Percentiles rank a stretch among this genome's conserved stretches.
These are phyloP conservation scores for Chytriomyces confervae DNA, from an alignment of 192 early-diverging fungal genomes.

Conservation along the genomic window DNA sequence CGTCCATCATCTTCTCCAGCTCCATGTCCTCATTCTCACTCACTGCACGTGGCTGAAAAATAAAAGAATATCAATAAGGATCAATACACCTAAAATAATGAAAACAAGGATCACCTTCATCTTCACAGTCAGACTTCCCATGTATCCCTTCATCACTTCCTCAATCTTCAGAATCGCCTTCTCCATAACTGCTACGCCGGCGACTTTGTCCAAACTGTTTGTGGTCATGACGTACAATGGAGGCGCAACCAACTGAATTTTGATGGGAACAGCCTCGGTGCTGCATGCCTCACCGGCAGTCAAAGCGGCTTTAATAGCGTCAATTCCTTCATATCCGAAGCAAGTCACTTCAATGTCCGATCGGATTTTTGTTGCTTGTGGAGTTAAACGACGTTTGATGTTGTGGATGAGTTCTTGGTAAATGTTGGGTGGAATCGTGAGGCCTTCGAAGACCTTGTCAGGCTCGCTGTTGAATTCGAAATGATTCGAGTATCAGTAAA, in stretches of 20 bases:
- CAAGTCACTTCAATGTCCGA: conserved; percentile 93
- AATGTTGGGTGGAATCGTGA: conserved; percentile 68
- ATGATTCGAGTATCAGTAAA: background rate
- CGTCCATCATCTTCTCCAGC: conserved; percentile 86
- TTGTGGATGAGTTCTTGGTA: conserved; percentile 77
- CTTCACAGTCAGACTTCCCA: conserved; percentile 78
- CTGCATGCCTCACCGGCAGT: conserved; percentile 82
- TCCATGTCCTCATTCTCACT: conserved; percentile 93
- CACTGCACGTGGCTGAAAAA: conserved; percentile 76
- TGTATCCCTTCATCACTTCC: conserved; percentile 73
- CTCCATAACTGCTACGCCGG: conserved; percentile 88
- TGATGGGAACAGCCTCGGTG: conserved; percentile 79
- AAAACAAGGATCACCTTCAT: conserved; percentile 67
- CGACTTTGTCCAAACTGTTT: conserved; percentile 79
- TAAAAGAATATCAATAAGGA: background rate
- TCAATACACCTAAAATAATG: conserved; percentile 6
- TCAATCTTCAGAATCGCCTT: conserved; percentile 81
- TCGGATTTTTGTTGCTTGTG: conserved; percentile 94
- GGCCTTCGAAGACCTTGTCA: conserved; percentile 82
- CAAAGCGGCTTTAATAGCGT: conserved; percentile 91
- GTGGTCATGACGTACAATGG: conserved; percentile 94
- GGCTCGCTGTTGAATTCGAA: conserved; percentile 66
- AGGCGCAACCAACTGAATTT: conserved; percentile 89
- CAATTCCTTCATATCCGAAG: conserved; percentile 93
- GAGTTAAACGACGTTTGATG: conserved; percentile 91